A percentile compares a stretch with the other conserved stretches of the same genome.
These are phyloP conservation scores for Backusella sp. DNA, from an alignment of 192 early-diverging fungal genomes.

Conservation along the genomic window DNA sequence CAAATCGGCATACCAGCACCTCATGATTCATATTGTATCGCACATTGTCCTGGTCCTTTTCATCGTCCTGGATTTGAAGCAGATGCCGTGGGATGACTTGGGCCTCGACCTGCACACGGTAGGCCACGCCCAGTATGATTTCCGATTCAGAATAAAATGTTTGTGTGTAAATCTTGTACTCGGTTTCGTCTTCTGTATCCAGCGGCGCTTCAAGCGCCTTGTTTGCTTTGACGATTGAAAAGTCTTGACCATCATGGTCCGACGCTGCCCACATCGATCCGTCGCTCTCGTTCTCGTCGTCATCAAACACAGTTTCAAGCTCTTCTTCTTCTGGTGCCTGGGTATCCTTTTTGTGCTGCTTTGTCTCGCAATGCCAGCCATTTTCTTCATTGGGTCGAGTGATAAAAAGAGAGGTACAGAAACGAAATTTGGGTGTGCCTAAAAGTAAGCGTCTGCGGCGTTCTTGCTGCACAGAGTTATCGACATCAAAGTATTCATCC, in stretches of 20 bases:
- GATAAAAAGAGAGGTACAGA: conserved; percentile 18
- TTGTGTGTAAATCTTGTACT: conserved; percentile 9
- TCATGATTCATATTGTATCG: not conserved
- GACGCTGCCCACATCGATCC: not conserved
- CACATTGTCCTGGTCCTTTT: not conserved
- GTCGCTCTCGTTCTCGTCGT: not conserved
- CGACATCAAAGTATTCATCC: conserved; percentile 38
- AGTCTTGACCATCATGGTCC: not conserved
- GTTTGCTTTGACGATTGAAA: not conserved
- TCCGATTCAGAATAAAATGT: conserved; percentile 26
- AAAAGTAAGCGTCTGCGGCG: conserved; percentile 18
- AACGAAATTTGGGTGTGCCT: conserved; percentile 27
- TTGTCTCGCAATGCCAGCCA: conserved; percentile 8
- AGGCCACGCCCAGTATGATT: conserved; percentile 21
- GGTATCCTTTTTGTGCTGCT: not conserved
- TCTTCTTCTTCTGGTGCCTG: not conserved
- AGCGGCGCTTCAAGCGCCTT: not conserved
- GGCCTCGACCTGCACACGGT: conserved; percentile 27
- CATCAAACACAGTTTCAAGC: not conserved
- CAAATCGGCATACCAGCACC: not conserved
- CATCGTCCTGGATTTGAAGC: not conserved
- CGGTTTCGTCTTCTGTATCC: no score
- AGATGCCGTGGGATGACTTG: conserved; percentile 12
- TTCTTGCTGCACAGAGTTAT: conserved; percentile 18
- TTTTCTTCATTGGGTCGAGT: conserved; percentile 7